These are phyloP conservation scores for Arthroderma uncinatum DNA, from an alignment of 2,329 filamentous ascomycete genomes.

Conservation along the genomic window DNA sequence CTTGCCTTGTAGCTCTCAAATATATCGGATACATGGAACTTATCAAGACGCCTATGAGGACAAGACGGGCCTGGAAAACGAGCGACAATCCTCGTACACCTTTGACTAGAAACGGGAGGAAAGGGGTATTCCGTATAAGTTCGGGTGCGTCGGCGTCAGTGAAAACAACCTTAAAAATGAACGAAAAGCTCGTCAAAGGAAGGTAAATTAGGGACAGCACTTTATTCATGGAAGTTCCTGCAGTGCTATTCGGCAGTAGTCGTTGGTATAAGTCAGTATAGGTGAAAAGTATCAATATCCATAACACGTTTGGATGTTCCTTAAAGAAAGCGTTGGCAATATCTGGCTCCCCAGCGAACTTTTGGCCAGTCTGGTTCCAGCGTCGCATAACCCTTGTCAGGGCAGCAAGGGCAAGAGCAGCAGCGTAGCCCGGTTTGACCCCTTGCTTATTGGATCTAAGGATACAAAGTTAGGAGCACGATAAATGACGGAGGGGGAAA, in stretches of 20 bases:
- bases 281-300: constrained; percentile 57
- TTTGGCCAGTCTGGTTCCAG: constrained; percentile 98
- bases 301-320: constrained; percentile 56
- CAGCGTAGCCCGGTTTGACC: constrained; percentile 13
- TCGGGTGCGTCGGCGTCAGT: constrained; percentile 82
- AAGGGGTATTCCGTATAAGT: constrained; percentile 42
- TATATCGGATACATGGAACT: constrained; percentile 23
- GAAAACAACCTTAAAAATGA: constrained; percentile 83
- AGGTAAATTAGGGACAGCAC: constrained; percentile 10
- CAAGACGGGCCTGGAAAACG: constrained; percentile 40
- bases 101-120: constrained; percentile 26
- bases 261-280: constrained; percentile 52
- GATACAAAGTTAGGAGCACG: constrained; percentile 1
- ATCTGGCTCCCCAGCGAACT: constrained; percentile 82
- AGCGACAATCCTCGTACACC: constrained; percentile 35
- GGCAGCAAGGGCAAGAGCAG: constrained; percentile 42
- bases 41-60: constrained; percentile 37
- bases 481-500: background rate
- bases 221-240: background rate
- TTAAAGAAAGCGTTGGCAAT: constrained; percentile 63
- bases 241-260: constrained; percentile 21
- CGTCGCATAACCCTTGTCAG: constrained; percentile 57
- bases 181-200: constrained; percentile 41
- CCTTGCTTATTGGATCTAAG: background rate
- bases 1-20: constrained; percentile 9